A percentile compares a stretch with the other conserved stretches of the same genome.
These are phyloP conservation scores for Dactylellina cionopaga DNA, from an alignment of 2,329 filamentous ascomycete genomes.

Conservation along the genomic window DNA sequence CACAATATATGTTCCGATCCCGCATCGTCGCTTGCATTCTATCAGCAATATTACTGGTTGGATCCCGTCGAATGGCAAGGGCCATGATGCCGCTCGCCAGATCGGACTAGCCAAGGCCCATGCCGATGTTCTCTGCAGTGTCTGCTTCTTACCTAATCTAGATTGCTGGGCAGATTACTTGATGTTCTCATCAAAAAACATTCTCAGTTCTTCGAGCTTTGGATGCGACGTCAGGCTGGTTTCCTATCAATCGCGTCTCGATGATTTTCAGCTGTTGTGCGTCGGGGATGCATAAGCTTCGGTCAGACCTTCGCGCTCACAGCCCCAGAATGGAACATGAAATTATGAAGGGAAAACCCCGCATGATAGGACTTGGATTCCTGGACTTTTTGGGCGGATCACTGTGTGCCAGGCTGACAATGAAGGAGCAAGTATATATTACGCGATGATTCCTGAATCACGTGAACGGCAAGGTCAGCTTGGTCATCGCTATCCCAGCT, in stretches of 20 bases:
- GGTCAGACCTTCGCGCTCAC: conserved; percentile 6
- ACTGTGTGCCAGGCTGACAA: no score
- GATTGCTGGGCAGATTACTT: no score
- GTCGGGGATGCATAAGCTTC: conserved; percentile 26
- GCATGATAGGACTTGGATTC: no score
- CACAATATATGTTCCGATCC: conserved; percentile 1
- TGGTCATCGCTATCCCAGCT: no score
- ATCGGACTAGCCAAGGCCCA: conserved; percentile 3
- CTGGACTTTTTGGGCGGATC: no score
- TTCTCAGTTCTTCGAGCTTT: neutral
- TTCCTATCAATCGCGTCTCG: conserved; percentile 10
- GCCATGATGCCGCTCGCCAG: neutral
- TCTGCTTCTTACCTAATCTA: neutral
- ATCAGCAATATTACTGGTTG: no score
- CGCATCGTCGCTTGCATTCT: neutral
- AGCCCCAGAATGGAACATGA: no score
- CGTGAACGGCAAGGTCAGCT: no score
- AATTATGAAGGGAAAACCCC: no score
- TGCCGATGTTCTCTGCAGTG: neutral
- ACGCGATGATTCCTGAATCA: no score
- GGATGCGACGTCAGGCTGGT: neutral
- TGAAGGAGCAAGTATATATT: neutral
- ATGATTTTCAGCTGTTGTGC: conserved; percentile 18
- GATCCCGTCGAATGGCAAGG: no score
- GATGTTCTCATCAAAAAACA: no score